Evolutionary conservation across 352 stramenopile species (phyloP).

Genomic region (Globisporangium echinulatum): DNA sequence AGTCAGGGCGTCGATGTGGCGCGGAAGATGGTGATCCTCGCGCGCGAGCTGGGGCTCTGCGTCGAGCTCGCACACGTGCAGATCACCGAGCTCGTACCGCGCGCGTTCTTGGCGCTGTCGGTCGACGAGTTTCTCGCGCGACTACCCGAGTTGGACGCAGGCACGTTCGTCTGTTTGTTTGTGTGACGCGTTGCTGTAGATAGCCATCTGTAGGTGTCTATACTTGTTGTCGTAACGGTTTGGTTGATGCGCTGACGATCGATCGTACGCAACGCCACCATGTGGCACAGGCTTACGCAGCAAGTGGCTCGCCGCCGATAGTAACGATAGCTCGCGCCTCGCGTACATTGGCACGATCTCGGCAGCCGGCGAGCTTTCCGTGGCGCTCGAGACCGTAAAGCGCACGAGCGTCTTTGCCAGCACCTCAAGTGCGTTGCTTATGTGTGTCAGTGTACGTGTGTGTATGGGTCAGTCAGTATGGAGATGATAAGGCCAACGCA

Average conservation of each 20-base stretch:
- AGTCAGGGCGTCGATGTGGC: conserved; percentile 54
- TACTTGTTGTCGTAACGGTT: neutral
- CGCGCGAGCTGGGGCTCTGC: conserved; percentile 37
- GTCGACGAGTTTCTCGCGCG: conserved; percentile 47
- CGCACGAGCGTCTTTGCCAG: conserved; percentile 29
- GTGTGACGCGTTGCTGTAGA: no score
- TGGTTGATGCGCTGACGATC: neutral
- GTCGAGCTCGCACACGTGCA: conserved; percentile 27
- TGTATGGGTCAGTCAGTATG: neutral
- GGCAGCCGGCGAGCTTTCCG: conserved; percentile 23
- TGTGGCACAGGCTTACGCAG: neutral
- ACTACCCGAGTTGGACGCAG: conserved; percentile 32
- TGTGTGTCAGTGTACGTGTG: neutral
- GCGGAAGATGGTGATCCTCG: conserved; percentile 63
- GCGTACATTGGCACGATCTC: conserved; percentile 55
- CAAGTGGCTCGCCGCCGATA: conserved; percentile 1
- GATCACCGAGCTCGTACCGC: conserved; percentile 41
- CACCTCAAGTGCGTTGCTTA: conserved; percentile 10
- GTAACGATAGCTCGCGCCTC: conserved; percentile 21
- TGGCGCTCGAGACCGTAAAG: conserved; percentile 29
- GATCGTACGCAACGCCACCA: no score
- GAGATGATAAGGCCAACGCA: neutral
- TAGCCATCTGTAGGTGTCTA: neutral
- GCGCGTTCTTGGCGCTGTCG: conserved; percentile 27
- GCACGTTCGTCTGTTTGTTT: conserved; percentile 3